phyloP scores from a whole-genome alignment of 768 basidiomycete species.

The Pulveroboletus ravenelii region DNA sequence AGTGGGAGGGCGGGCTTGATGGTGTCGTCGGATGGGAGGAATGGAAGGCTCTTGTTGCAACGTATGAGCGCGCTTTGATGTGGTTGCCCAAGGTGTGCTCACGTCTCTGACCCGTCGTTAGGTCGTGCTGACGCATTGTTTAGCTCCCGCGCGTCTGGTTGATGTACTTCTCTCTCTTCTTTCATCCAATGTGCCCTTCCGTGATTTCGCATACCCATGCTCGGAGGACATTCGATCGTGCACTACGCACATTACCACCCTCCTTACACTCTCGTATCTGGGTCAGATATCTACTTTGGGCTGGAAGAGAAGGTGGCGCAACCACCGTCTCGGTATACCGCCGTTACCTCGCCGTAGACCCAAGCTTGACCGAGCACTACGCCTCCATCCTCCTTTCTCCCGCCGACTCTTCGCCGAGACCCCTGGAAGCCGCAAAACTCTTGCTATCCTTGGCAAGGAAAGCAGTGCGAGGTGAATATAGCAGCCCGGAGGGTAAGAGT shows the following conservation, averaged over 20 bases:
- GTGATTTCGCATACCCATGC: conserved; percentile 84
- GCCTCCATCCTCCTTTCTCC: conserved; percentile 59
- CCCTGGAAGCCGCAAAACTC: conserved; percentile 91
- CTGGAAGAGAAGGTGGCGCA: conserved; percentile 74
- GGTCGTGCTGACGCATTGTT: conserved; percentile 2
- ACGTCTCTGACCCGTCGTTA: background rate
- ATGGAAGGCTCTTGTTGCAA: conserved; percentile 85
- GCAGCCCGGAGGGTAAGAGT: conserved; percentile 88
- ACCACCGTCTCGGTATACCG: conserved; percentile 81
- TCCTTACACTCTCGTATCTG: conserved; percentile 90
- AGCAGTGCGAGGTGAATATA: conserved; percentile 77
- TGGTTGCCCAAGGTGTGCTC: conserved; percentile 81
- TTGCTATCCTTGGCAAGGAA: conserved; percentile 79
- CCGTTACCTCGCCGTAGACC: conserved; percentile 81
- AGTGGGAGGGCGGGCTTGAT: conserved; percentile 86
- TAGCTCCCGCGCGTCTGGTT: conserved; percentile 94
- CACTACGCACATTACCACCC: conserved; percentile 87
- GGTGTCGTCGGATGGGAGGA: conserved; percentile 93
- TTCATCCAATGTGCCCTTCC: conserved; percentile 85
- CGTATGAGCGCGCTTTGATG: conserved; percentile 90
- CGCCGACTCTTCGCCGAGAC: conserved; percentile 60
- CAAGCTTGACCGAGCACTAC: conserved; percentile 76
- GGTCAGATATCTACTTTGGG: conserved; percentile 90
- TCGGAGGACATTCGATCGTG: conserved; percentile 89
- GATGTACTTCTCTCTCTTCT: conserved; percentile 85